Conservation (phyloP, 257 asterid genomes). For the Gentiana dahurica region DNA sequence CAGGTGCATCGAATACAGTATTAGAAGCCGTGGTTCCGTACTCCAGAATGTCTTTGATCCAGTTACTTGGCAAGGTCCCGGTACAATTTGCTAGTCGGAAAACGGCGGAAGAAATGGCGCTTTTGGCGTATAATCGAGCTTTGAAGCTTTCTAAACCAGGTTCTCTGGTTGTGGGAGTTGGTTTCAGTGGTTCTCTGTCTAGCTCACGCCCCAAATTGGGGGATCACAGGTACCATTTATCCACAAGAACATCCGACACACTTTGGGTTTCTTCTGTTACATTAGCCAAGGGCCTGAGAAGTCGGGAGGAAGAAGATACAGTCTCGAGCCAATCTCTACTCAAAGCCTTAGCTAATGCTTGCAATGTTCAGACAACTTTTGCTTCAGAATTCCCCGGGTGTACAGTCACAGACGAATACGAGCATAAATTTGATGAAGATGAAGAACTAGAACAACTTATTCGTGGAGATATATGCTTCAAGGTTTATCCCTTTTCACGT, state of each 20-base stretch:
- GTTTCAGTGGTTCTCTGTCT: slow-evolving; percentile 80
- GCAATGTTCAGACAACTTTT: slow-evolving; percentile 54
- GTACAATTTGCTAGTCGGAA: slow-evolving; percentile 46
- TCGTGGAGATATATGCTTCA: slow-evolving; percentile 68
- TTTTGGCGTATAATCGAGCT: slow-evolving; percentile 88
- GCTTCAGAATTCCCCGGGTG: slow-evolving; percentile 54
- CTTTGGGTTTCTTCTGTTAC: slow-evolving; percentile 63
- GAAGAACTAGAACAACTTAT: slow-evolving; percentile 83
- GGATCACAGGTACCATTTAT: slow-evolving; percentile 89
- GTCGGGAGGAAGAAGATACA: slow-evolving; percentile 84
- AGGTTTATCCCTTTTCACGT: slow-evolving; percentile 76
- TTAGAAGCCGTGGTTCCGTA: slow-evolving; percentile 76
- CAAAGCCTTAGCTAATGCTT: slow-evolving; percentile 81
- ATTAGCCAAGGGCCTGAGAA: slow-evolving; percentile 79
- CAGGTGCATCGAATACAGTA: slow-evolving; percentile 85
- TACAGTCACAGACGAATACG: slow-evolving; percentile 59
- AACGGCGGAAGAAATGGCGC: slow-evolving; percentile 85
- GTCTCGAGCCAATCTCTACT: slow-evolving; percentile 79
- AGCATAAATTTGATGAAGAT: slow-evolving; percentile 55
- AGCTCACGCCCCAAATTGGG: slow-evolving; percentile 72
- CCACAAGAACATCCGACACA: slow-evolving; percentile 72
- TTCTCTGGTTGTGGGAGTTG: slow-evolving; percentile 73
- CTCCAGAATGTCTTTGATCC: slow-evolving; percentile 79
- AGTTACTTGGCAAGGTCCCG: slow-evolving; percentile 87
- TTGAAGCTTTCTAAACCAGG: slow-evolving; percentile 78